Percentiles rank a stretch among this genome's conserved stretches.
Evolutionary conservation across 2,329 filamentous ascomycete species (phyloP).

Genomic region (Fusarium foetens): DNA sequence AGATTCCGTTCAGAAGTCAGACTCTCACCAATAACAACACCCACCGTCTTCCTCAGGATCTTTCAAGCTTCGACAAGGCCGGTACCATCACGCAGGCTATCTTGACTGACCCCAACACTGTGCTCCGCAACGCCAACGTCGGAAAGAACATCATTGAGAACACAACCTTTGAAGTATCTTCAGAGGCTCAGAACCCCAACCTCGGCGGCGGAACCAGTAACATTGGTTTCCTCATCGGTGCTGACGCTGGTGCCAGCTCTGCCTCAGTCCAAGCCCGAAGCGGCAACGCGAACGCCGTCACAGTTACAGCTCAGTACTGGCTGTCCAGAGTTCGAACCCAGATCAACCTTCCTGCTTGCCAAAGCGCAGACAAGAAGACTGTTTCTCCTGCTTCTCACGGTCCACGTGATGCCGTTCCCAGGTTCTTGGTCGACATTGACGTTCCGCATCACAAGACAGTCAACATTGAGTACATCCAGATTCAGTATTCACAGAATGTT

Average conservation of each 20-base stretch:
- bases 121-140: conserved; percentile 45
- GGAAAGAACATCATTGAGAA: conserved; percentile 47
- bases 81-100: conserved; percentile 49
- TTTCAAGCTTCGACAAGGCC: conserved; percentile 41
- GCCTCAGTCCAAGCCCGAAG: conserved; percentile 42
- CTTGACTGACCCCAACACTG: conserved; percentile 44
- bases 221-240: conserved; percentile 29
- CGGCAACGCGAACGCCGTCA: conserved; percentile 26
- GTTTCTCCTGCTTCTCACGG: conserved; percentile 9
- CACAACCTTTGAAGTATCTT: conserved; percentile 47
- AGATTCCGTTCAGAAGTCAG: conserved; percentile 14
- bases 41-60: conserved; percentile 46
- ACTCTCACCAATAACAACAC: conserved; percentile 15
- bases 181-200: conserved; percentile 17
- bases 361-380: not conserved
- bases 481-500: conserved; percentile 51
- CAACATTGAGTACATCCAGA: conserved; percentile 40
- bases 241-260: conserved; percentile 39
- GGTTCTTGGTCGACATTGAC: conserved; percentile 20
- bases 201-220: conserved; percentile 47
- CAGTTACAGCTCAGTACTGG: conserved; percentile 33
- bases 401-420: conserved; percentile 25
- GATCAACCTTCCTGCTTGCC: conserved; percentile 26
- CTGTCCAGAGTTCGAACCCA: conserved; percentile 28
- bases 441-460: conserved; percentile 22